phyloP scores from a whole-genome alignment of 176 grass and related monocot genomes.

The Oryza meyeriana region DNA sequence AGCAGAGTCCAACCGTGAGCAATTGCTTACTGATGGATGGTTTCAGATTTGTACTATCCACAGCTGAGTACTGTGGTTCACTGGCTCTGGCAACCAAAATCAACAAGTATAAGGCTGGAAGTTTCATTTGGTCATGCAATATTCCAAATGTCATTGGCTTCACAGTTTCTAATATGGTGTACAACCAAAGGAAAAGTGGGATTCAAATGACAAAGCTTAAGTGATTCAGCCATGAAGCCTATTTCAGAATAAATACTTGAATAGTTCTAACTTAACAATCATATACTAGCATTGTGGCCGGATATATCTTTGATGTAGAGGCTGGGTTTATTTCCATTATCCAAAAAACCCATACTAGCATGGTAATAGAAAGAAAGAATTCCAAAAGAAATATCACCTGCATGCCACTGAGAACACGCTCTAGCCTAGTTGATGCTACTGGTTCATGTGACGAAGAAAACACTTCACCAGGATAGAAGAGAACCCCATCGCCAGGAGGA shows the following conservation, averaged over 20 bases:
- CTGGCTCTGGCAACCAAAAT: not conserved
- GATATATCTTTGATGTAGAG: no score
- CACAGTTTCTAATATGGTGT: not conserved
- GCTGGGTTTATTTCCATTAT: no score
- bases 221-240: not conserved
- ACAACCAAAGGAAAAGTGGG: not conserved
- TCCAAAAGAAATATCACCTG: slow-evolving; percentile 59
- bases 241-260: not conserved
- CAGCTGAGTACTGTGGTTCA: not conserved
- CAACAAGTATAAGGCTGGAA: not conserved
- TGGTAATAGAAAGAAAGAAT: not conserved
- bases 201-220: not conserved
- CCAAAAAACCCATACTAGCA: not conserved
- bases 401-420: slow-evolving; percentile 96
- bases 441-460: slow-evolving; percentile 90
- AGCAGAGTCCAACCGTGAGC: not conserved
- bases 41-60: not conserved
- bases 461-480: slow-evolving; percentile 96
- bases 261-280: not conserved
- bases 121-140: not conserved
- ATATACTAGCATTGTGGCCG: not conserved
- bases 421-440: slow-evolving; percentile 80
- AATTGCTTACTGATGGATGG: not conserved
- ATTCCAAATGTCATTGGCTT: not conserved
- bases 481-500: slow-evolving; percentile 89